Evolutionary conservation across 352 stramenopile genomes (phyloP).

Genomic region (Phytophthora citricola): DNA sequence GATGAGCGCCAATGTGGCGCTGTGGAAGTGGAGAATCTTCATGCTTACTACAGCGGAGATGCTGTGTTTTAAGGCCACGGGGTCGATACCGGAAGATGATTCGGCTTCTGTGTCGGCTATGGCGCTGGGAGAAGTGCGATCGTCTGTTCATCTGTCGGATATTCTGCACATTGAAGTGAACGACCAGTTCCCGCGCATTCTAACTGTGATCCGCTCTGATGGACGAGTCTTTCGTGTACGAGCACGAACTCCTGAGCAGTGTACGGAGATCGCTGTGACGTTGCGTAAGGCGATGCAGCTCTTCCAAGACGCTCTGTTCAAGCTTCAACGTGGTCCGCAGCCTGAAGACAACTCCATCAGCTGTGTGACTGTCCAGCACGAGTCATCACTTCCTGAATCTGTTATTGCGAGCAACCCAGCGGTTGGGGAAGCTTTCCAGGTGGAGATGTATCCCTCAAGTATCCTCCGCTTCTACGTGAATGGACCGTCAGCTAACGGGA

Average conservation of each 20-base stretch:
- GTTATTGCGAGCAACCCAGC: slow-evolving; percentile 58
- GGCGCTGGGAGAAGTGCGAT: slow-evolving; percentile 71
- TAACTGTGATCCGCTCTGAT: slow-evolving; percentile 78
- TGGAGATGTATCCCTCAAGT: slow-evolving; percentile 75
- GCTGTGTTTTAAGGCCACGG: slow-evolving; percentile 75
- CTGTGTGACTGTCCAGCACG: slow-evolving; percentile 79
- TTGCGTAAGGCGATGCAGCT: slow-evolving; percentile 64
- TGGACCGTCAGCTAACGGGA: slow-evolving; percentile 62
- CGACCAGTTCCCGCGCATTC: slow-evolving; percentile 71
- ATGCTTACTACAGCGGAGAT: slow-evolving; percentile 81
- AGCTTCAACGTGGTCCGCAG: slow-evolving; percentile 65
- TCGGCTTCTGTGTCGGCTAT: slow-evolving; percentile 36
- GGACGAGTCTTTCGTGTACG: slow-evolving; percentile 77
- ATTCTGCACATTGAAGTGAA: slow-evolving; percentile 83
- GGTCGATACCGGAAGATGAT: slow-evolving; percentile 37
- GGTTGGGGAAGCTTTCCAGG: slow-evolving; percentile 55
- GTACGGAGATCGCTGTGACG: slow-evolving; percentile 56
- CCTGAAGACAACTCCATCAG: slow-evolving; percentile 76
- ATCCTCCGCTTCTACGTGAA: slow-evolving; percentile 80
- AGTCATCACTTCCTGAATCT: slow-evolving; percentile 66
- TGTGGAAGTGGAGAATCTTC: slow-evolving; percentile 84
- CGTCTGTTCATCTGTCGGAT: slow-evolving; percentile 76
- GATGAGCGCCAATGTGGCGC: slow-evolving; percentile 75
- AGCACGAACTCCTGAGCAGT: slow-evolving; percentile 70
- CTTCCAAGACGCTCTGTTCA: slow-evolving; percentile 80